Evolutionary conservation across 1,284 basidiomycete species (phyloP), one percentile per base, ranked within the genome.

Genomic region (Pterulicium gracile): DNA sequence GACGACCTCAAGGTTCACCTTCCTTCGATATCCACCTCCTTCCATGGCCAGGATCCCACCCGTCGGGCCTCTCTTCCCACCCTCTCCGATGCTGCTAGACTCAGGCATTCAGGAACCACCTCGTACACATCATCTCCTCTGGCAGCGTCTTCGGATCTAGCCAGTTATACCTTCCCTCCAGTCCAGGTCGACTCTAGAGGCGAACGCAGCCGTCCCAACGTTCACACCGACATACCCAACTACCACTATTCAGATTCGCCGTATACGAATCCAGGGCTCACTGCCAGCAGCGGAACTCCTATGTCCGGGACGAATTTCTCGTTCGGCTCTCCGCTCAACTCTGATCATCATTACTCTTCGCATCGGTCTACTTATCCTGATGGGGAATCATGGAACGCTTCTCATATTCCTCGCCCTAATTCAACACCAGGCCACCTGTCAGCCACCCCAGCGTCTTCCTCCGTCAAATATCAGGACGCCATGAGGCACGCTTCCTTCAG

Each of bases 11-110:
- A 77, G 60, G 79, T 85, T 47, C 79, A 81, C 61, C 69, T 85
- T 4, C 82, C 82, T 3, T 82, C 81, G 52, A 79, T 85, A 54
- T 81, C 79, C 52, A 72, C 76, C 24, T 69, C 78, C 19, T 79
- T 85, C 54, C 76, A 78, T 57, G 81, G 81, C 57, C 67, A 67
- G 24, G 75, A 73, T 54, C 72, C 69, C 44, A 60, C 62, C 48
- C 75, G 81, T 45, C 75, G 82, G 43, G 66, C 78, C 3, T 82
- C 82, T 4, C 67, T 85, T 21, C 80, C 82, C 1, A 73, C 70
- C 42, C 67, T 81, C 45, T 68, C 75, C 32, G 77, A 80, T 48
- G 62, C 60, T 49, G 54, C 71, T 53, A 65, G 70, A 51, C 64
- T 70, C 49, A 67, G 70, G 44, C 77, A 72, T 12, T 79, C n/a